Conservation (phyloP, 202 grass and related monocot genomes). For the Carex arenaria region DNA sequence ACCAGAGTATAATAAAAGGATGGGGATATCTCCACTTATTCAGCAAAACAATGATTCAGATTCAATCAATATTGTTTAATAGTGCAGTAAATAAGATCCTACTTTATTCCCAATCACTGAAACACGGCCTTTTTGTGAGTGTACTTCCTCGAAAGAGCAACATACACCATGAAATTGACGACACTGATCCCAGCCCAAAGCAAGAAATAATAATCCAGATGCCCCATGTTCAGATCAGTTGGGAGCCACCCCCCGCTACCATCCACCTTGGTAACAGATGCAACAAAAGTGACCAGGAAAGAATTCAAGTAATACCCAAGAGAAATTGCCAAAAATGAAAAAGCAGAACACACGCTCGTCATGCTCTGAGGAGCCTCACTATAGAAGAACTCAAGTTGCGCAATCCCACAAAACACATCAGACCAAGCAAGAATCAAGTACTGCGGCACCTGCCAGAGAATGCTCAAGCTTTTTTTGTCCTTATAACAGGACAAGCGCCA, state of each 20-base stretch:
- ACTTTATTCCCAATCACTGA: not conserved
- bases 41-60: not conserved
- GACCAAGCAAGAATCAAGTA: conserved; percentile 70
- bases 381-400: conserved; percentile 96
- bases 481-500: conserved; percentile 41
- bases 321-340: conserved; percentile 65
- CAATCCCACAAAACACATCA: conserved; percentile 75
- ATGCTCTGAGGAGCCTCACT: conserved; percentile 64
- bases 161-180: conserved; percentile 51
- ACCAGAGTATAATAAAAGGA: not conserved
- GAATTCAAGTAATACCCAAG: conserved; percentile 84
- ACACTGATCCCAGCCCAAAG: conserved; percentile 46
- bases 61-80: conserved; percentile 6
- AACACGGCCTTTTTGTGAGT: conserved; percentile 48
- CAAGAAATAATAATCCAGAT: conserved; percentile 79
- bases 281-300: conserved; percentile 41
- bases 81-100: not conserved
- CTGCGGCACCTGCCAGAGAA: conserved; percentile 76
- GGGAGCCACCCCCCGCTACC: conserved; percentile 59
- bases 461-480: conserved; percentile 48
- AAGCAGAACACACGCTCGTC: conserved; percentile 75
- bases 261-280: conserved; percentile 11
- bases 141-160: conserved; percentile 52
- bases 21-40: not conserved
- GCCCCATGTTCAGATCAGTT: conserved; percentile 55